phyloP scores from a whole-genome alignment of 2,329 filamentous ascomycete genomes.

The Fusarium tricinctum region DNA sequence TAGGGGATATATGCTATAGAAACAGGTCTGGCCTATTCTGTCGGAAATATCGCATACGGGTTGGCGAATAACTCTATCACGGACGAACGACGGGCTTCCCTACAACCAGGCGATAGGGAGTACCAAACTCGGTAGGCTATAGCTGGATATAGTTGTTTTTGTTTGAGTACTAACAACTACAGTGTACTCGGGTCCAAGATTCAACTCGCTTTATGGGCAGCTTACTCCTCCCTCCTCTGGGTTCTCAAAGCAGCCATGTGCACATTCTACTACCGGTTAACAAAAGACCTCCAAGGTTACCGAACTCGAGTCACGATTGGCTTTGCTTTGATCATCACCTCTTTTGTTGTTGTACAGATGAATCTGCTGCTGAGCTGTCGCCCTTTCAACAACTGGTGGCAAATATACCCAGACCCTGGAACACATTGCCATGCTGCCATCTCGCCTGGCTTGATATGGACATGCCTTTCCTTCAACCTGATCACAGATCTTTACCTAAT shows the following conservation, averaged over 20 bases:
- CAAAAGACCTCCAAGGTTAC: constrained; percentile 59
- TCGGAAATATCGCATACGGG: constrained; percentile 63
- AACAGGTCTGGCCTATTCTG: constrained; percentile 64
- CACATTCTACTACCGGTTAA: constrained; percentile 69
- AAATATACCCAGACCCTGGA: constrained; percentile 70
- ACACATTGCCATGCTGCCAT: constrained; percentile 64
- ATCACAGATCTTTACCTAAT: constrained; percentile 71
- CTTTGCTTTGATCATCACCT: constrained; percentile 62
- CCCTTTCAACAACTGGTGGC: constrained; percentile 69
- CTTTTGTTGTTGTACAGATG: constrained; percentile 64
- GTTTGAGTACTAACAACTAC: not conserved
- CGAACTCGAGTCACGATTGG: constrained; percentile 63
- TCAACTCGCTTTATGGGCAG: constrained; percentile 68
- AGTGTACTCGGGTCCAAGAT: constrained; percentile 70
- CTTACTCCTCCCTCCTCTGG: constrained; percentile 68
- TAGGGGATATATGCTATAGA: constrained; percentile 67
- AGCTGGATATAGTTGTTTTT: rapidly evolving
- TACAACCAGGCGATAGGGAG: constrained; percentile 61
- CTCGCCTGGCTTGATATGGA: constrained; percentile 64
- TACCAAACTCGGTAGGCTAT: constrained; percentile 55
- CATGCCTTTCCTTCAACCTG: constrained; percentile 67
- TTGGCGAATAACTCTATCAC: constrained; percentile 72
- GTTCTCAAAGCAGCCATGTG: constrained; percentile 69
- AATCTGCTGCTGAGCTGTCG: constrained; percentile 67
- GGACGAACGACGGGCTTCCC: constrained; percentile 59